phyloP scores from a whole-genome alignment of 495 filamentous ascomycete species.

The Xylaria castorea region DNA sequence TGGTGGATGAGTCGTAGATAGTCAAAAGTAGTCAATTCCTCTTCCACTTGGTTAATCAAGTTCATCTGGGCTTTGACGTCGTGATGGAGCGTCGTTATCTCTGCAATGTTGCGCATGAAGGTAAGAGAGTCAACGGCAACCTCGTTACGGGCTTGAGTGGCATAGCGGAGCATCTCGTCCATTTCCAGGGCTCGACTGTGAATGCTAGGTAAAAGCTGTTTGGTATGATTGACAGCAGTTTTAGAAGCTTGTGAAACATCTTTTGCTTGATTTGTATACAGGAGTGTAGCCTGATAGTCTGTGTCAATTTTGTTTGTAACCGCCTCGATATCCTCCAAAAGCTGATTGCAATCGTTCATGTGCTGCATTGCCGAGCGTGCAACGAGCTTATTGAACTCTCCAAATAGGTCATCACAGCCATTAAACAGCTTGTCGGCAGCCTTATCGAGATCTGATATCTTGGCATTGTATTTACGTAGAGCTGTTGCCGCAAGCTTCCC shows the following conservation, averaged over 20 bases:
- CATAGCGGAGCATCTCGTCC: constrained; percentile 71
- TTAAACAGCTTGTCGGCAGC: constrained; percentile 52
- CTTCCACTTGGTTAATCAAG: constrained; percentile 70
- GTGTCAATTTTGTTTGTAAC: constrained; percentile 84
- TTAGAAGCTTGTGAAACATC: constrained; percentile 82
- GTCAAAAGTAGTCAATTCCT: constrained; percentile 75
- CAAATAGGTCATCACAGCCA: constrained; percentile 53
- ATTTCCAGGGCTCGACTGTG: constrained; percentile 74
- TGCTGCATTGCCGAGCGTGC: constrained; percentile 51
- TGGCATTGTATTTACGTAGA: constrained; percentile 53
- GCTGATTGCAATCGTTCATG: constrained; percentile 50
- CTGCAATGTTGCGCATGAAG: constrained; percentile 80
- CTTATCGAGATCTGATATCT: constrained; percentile 55
- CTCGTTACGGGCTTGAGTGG: constrained; percentile 65
- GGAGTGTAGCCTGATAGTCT: constrained; percentile 81
- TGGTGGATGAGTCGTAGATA: constrained; percentile 75
- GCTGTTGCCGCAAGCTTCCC: constrained; percentile 57
- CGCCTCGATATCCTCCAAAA: constrained; percentile 85
- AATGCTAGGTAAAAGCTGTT: constrained; percentile 84
- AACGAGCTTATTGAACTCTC: constrained; percentile 56
- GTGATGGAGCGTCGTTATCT: constrained; percentile 74
- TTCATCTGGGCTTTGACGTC: constrained; percentile 73
- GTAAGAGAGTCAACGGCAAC: constrained; percentile 64
- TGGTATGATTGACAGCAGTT: constrained; percentile 84
- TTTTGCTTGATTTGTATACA: constrained; percentile 70